Evolutionary conservation across 2,329 filamentous ascomycete species (phyloP), one percentile per base, ranked within the genome.

Genomic region (Cyanodermella asteris): DNA sequence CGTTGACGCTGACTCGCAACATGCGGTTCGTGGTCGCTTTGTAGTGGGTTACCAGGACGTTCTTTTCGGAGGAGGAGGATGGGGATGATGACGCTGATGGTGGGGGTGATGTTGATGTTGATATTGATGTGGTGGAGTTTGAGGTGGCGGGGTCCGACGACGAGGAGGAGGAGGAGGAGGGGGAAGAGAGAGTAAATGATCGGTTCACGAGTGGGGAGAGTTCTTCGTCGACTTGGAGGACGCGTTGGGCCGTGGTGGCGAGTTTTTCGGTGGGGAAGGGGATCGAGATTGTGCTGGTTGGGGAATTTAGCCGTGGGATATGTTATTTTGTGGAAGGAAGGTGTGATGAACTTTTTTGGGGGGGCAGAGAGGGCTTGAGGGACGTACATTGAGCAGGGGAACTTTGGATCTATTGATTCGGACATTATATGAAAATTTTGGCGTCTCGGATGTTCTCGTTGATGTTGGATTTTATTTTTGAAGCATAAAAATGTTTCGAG

Each of bases 1-100:
- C 80, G 51, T 94, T 94, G 28, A 93, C 82, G 3, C 84, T 77
- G 3, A 97, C 87, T 22, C 87, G 72, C 29, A 97, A 61, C 84
- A 94, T 94, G 37, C 87, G 72, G 45, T 93, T 91, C 12, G 87
- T 94, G 0, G 80, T 80, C 2, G 87, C 87, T 27, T 61, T 64
- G 51, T 94, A 94, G 31, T 73, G 63, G 7, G 77, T 73, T 31
- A 62, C 59, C 24, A 94, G 56, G 4, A 82, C 49, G 1, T 53
- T 61, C 37, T 51, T 49, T 28, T 28, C 7, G 22, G 30, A 29
- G 28, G 34, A 26, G 31, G 36, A 29, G 23, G 34, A 36, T 31
- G 31, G 31, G 25, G 36, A 23, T 20, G 34, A 13, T 25, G 25
- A 22, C 13, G 34, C 28, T 17, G 35, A 38, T 9, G 24, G 20